Conservation (phyloP, 805 yeast species). For the Debaryomyces prosopidis region DNA sequence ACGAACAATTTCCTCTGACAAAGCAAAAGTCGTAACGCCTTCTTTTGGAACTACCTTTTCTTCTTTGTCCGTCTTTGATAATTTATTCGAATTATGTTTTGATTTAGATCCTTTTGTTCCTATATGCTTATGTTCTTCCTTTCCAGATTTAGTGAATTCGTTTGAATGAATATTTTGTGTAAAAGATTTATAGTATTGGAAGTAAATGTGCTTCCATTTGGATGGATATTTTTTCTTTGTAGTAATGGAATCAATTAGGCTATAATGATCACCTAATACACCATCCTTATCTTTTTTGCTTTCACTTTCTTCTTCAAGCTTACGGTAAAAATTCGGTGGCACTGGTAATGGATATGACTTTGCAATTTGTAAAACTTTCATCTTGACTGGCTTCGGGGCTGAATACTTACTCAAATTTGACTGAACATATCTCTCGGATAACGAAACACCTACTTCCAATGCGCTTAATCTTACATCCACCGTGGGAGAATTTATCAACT, state of each 20-base stretch:
- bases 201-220: conserved; percentile 57
- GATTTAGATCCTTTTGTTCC: conserved; percentile 1
- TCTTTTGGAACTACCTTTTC: conserved; percentile 22
- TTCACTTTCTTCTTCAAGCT: conserved; percentile 10
- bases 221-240: conserved; percentile 47
- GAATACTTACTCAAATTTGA: conserved; percentile 42
- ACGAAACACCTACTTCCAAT: conserved; percentile 55
- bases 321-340: conserved; percentile 31
- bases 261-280: conserved; percentile 40
- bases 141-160: conserved; percentile 1
- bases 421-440: conserved; percentile 61
- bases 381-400: conserved; percentile 45
- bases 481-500: conserved; percentile 59
- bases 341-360: conserved; percentile 51
- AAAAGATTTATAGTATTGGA: conserved; percentile 42
- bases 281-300: conserved; percentile 9
- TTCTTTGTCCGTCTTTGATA: not conserved
- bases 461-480: conserved; percentile 60
- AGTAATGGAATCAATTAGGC: conserved; percentile 48
- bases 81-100: conserved; percentile 1
- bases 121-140: conserved; percentile 8
- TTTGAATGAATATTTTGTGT: conserved; percentile 11
- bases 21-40: conserved; percentile 51
- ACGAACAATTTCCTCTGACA: conserved; percentile 59
- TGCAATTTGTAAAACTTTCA: conserved; percentile 54